These are phyloP conservation scores for Daldinia bambusicola DNA, from an alignment of 495 filamentous ascomycete species.

Conservation along the genomic window DNA sequence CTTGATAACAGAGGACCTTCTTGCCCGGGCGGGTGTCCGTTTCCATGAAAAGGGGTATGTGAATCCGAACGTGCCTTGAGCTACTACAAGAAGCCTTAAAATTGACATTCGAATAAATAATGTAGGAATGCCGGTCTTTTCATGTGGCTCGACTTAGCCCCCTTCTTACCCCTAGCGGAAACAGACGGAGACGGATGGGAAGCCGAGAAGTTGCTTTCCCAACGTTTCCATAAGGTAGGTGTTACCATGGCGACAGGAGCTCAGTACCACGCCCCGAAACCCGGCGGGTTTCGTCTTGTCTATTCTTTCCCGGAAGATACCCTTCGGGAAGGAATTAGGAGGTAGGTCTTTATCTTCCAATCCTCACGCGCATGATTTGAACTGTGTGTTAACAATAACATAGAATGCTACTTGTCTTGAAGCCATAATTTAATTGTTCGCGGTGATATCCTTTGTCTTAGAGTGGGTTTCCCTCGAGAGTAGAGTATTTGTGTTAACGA, in stretches of 20 bases:
- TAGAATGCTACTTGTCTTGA: conserved; percentile 22
- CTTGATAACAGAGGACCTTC: conserved; percentile 48
- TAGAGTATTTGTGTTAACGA: neutral
- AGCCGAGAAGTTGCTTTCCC: conserved; percentile 49
- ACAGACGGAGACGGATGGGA: conserved; percentile 42
- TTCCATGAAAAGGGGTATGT: conserved; percentile 48
- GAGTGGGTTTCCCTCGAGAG: neutral
- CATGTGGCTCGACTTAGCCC: conserved; percentile 66
- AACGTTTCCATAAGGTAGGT: conserved; percentile 52
- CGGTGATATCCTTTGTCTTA: neutral
- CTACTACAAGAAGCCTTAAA: neutral
- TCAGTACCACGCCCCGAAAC: conserved; percentile 56
- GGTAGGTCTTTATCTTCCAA: conserved; percentile 42
- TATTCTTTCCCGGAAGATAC: conserved; percentile 55
- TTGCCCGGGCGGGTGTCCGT: conserved; percentile 54
- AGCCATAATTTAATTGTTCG: neutral
- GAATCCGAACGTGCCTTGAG: neutral
- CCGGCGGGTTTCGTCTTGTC: conserved; percentile 65
- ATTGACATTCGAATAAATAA: conserved; percentile 2
- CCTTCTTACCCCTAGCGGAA: conserved; percentile 41
- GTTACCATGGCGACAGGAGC: conserved; percentile 59
- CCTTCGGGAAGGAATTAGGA: conserved; percentile 57
- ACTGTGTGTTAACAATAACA: neutral
- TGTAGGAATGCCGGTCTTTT: conserved; percentile 67
- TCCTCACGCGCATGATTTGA: neutral